Conservation (phyloP, 2,329 filamentous ascomycete genomes). For the Bisporella sp. region DNA sequence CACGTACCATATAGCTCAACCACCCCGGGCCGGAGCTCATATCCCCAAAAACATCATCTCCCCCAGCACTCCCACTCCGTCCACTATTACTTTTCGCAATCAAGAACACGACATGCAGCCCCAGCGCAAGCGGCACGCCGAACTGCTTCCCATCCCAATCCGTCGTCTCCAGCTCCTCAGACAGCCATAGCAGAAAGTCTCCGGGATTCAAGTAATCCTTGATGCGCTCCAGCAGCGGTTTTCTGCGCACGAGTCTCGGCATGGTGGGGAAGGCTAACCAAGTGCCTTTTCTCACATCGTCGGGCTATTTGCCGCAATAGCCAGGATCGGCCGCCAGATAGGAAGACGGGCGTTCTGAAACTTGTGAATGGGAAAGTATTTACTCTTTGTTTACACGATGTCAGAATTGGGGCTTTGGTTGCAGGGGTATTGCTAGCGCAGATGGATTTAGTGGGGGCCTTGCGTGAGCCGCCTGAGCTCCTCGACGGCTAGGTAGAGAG, state of each 20-base stretch:
- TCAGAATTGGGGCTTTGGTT: not conserved
- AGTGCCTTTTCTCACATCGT: constrained; percentile 29
- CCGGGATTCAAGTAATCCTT: constrained; percentile 75
- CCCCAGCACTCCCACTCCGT: constrained; percentile 35
- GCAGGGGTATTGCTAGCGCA: not conserved
- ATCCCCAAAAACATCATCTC: constrained; percentile 83
- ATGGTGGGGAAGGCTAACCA: constrained; percentile 33
- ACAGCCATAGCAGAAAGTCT: constrained; percentile 85
- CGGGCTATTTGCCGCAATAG: constrained; percentile 3
- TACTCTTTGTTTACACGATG: not conserved
- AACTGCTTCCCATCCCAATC: constrained; percentile 83
- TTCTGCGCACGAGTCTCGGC: constrained; percentile 76
- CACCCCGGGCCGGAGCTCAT: constrained; percentile 53
- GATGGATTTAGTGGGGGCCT: too few species aligned
- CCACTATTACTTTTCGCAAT: constrained; percentile 72
- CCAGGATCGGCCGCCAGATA: not conserved
- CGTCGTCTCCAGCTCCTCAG: constrained; percentile 84
- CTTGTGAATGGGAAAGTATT: not conserved
- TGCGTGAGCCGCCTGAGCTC: constrained; percentile 4
- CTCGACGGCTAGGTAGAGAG: too few species aligned
- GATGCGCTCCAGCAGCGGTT: constrained; percentile 74
- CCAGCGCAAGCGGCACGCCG: constrained; percentile 68
- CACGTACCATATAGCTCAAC: constrained; percentile 52
- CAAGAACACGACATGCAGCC: constrained; percentile 72
- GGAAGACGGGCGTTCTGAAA: too few species aligned